Evolutionary conservation across 345 rosid species (phyloP), one percentile per base, ranked within the genome.

Genomic region (Arabidopsis suecica): DNA sequence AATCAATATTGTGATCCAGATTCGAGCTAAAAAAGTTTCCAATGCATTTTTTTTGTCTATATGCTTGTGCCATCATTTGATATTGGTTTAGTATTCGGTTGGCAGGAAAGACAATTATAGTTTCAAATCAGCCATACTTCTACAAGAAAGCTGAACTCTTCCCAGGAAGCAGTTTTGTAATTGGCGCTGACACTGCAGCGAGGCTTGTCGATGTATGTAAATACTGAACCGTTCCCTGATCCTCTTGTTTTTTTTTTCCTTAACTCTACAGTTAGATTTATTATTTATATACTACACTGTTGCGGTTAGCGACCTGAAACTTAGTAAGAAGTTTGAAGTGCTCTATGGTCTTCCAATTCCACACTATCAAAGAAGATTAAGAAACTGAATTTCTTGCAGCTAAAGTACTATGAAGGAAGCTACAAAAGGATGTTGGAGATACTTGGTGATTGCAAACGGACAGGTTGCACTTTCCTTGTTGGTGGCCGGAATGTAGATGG

Each of bases 121-220:
- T 95, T 80, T 95, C 99, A 77, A 92, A 86, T 79, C 97, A 95
- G 86, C 99, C 97, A 61, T 92, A 78, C 71, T 95, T 92, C 69
- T 90, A 95, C 79, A 95, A 88, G 89, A 95, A 92, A 84, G 96
- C 96, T 42, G 96, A 90, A 60, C 86, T 95, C 67, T 95, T 95
- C 69, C 97, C 97, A 2, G 97, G 97, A 69, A 95, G 99, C 80
- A 85, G 91, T 61, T 92, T 95, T 76, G 97, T 92, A 23, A 89
- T 92, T 73, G 97, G 99, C 44, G 97, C 86, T 23, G 99, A 95
- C 77, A 95, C 99, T 34, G 92, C 83, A 56, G 93, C 83, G 56
- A 90, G 99, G 82, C 93, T 95, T 67, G 87, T 88, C 44, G 77
- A 90, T 84, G 97, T 92, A 84, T 37, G 91, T 61, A 62, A 53